phyloP scores from a whole-genome alignment of 1,139 yeast genomes.

The Debaryomyces singareniensis region DNA sequence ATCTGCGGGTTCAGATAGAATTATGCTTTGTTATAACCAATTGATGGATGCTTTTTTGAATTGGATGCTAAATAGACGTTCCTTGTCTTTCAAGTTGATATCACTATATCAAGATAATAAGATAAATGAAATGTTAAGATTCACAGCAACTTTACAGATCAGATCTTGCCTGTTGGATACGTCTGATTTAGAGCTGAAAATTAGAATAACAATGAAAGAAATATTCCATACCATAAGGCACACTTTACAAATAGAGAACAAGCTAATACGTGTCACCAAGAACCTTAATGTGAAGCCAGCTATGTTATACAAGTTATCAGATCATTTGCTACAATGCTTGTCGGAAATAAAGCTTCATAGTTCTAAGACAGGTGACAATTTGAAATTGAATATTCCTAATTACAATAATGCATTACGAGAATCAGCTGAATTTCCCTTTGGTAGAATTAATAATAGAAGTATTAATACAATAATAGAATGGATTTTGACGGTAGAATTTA shows the following conservation, averaged over 20 bases:
- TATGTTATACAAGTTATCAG: constrained; percentile 10
- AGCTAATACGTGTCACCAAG: constrained; percentile 18
- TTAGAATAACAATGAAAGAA: constrained; percentile 8
- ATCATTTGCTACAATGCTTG: constrained; percentile 13
- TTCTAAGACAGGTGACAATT: constrained; percentile 2
- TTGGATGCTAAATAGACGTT: constrained; percentile 20
- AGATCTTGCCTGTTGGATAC: not conserved
- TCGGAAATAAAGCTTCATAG: constrained; percentile 7
- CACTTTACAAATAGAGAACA: constrained; percentile 14
- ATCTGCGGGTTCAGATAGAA: constrained; percentile 3
- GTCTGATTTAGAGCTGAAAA: not conserved
- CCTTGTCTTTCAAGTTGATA: constrained; percentile 16
- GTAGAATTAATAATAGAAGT: constrained; percentile 14
- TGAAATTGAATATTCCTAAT: constrained; percentile 9
- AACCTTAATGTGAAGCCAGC: constrained; percentile 16
- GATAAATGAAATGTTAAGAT: constrained; percentile 12
- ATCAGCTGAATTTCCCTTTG: constrained; percentile 6
- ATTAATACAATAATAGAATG: constrained; percentile 23
- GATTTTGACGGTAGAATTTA: constrained; percentile 13
- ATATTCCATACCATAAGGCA: constrained; percentile 30
- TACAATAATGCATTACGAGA: constrained; percentile 8
- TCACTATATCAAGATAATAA: constrained; percentile 18
- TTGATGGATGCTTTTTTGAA: constrained; percentile 22
- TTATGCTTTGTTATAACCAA: constrained; percentile 23
- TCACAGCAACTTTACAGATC: too few relatives aligned